Conservation (phyloP, 2,329 filamentous ascomycete genomes). For the Truncatella angustata region DNA sequence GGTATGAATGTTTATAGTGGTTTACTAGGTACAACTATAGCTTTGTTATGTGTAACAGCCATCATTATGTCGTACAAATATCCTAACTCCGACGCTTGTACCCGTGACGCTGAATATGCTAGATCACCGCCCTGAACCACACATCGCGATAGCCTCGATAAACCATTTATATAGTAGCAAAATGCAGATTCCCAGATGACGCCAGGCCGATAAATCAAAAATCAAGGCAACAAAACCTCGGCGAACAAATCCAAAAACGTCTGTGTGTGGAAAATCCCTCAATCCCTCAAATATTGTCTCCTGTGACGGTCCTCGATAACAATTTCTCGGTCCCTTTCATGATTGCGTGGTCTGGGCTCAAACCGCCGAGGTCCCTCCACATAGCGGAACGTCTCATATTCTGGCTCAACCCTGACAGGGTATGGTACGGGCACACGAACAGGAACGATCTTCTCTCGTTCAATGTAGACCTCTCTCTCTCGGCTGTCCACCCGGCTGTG, state of each 20-base stretch:
- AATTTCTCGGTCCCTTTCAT: slow-evolving; percentile 26
- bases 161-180: not conserved
- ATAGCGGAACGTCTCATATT: slow-evolving; percentile 52
- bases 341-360: slow-evolving; percentile 32
- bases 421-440: slow-evolving; percentile 40
- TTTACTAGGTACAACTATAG: too few relatives aligned
- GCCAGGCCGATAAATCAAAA: not conserved
- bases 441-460: slow-evolving; percentile 43
- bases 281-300: slow-evolving; percentile 28
- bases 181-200: not conserved
- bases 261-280: not conserved
- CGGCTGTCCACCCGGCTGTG: slow-evolving; percentile 22
- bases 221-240: not conserved
- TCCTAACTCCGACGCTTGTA: not conserved
- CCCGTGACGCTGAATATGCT: not conserved
- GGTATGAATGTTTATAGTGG: too few relatives aligned
- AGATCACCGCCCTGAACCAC: not conserved
- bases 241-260: not conserved
- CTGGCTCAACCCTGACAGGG: slow-evolving; percentile 33
- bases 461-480: slow-evolving; percentile 51
- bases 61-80: not conserved
- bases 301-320: slow-evolving; percentile 30
- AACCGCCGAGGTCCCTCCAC: slow-evolving; percentile 46
- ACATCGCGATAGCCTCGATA: too few relatives aligned
- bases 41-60: too few relatives aligned